Conservation (phyloP, 495 filamentous ascomycete genomes). For the Tricharina praecox region DNA sequence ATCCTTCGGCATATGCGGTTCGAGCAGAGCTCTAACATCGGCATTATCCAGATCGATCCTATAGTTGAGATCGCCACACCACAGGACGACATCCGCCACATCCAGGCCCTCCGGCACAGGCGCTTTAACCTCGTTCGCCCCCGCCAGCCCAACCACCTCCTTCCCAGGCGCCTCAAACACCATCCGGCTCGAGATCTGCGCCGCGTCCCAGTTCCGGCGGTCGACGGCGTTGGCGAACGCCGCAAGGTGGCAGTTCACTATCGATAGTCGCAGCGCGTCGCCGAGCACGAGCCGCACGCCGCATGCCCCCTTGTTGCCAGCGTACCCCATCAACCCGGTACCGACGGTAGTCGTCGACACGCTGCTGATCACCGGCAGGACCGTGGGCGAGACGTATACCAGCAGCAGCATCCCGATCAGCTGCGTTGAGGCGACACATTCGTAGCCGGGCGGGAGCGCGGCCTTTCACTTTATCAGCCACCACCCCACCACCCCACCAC, state of each 20-base stretch:
- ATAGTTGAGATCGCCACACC: constrained; percentile 96
- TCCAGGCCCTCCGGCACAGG: constrained; percentile 50
- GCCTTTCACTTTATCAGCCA: constrained; percentile 28
- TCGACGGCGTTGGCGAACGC: constrained; percentile 70
- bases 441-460: constrained; percentile 60
- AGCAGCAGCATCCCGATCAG: constrained; percentile 73
- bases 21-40: constrained; percentile 69
- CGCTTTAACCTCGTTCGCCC: neutral
- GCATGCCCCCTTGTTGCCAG: constrained; percentile 91
- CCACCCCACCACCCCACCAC: too few relatives aligned
- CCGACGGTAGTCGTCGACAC: constrained; percentile 65
- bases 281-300: constrained; percentile 69
- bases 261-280: constrained; percentile 72
- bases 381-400: constrained; percentile 61
- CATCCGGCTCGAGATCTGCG: constrained; percentile 55
- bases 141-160: constrained; percentile 34
- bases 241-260: constrained; percentile 80
- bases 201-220: constrained; percentile 74
- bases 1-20: constrained; percentile 24
- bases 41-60: constrained; percentile 76
- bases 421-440: constrained; percentile 61
- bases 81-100: constrained; percentile 82
- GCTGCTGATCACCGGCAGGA: constrained; percentile 53
- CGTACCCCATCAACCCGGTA: constrained; percentile 75
- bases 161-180: constrained; percentile 55